These are phyloP conservation scores for Pyrus hybrid DNA, from an alignment of 331 rosid species.

Conservation along the genomic window DNA sequence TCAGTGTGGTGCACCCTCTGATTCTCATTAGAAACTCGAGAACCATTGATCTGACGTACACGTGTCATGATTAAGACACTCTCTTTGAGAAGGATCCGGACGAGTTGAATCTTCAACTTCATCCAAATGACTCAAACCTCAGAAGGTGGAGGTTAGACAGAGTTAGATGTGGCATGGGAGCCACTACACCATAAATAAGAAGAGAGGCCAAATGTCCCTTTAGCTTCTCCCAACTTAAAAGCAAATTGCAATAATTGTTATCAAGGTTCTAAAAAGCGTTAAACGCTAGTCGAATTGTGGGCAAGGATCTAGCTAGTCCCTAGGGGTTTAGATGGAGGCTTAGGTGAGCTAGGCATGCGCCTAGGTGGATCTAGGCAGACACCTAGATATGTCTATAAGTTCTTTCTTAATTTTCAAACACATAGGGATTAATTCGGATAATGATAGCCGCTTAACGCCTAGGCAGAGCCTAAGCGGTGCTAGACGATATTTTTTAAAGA, in stretches of 20 bases:
- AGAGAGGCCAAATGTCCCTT: not conserved
- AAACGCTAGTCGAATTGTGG: too few species aligned
- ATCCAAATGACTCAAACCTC: not conserved
- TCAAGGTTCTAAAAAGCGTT: too few species aligned
- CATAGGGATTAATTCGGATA: too few species aligned
- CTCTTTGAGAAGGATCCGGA: not conserved
- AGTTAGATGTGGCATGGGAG: not conserved
- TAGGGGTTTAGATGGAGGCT: too few species aligned
- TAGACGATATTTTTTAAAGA: rapidly evolving
- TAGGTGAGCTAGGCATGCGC: too few species aligned
- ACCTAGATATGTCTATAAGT: too few species aligned
- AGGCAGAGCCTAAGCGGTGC: too few species aligned
- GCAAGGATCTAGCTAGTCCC: too few species aligned
- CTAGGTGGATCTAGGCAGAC: rapidly evolving
- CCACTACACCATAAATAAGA: not conserved
- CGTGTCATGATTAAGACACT: not conserved
- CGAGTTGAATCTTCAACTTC: not conserved
- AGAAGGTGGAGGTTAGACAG: not conserved
- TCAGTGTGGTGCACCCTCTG: not conserved
- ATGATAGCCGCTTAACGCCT: too few species aligned
- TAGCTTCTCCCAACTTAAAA: not conserved
- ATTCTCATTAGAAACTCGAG: not conserved
- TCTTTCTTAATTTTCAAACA: too few species aligned
- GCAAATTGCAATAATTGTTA: not conserved
- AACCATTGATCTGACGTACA: not conserved